Evolutionary conservation across 371 early-diverging fungal genomes (phyloP), one percentile per base, ranked within the genome.

Genomic region (Syncephalastrum racemosum): DNA sequence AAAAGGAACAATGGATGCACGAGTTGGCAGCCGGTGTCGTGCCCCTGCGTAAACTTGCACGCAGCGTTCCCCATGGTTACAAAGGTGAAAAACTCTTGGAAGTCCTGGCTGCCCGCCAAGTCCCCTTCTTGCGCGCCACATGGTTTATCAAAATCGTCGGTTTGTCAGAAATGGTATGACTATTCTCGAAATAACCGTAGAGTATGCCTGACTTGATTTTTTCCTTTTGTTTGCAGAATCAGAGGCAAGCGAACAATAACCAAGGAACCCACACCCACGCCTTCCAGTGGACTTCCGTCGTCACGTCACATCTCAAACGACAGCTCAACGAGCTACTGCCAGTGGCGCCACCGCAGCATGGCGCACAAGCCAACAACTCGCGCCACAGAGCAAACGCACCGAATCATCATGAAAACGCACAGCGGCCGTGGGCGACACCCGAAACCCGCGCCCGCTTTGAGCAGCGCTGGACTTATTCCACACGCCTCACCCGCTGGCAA

Each of bases 111-210:
- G 60, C 68, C 41, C 73, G 81, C 20, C 79, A 75, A 27, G 88
- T 91, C 3, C 89, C 91, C 1, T 68, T 89, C 52, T 59, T 80
- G 41, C 75, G 90, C n/a, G 89, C 91, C 0, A 71, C 88, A 7
- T 91, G 91, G 91, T 87, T 82, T 50, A 86, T 90, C 36, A 85
- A 88, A 54, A 75, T 88, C 27, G 81, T 86, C 5, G 89, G 81
- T 31, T 53, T 80, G 18, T 73, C 75, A 20, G 86, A 86, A 64
- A 83, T 85, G 80, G 77, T 82, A 66, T n/a, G n/a, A 70, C 57
- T 22, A 22, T 36, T 58, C 50, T 54, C 60, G 12, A 31, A 56
- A 27, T 22, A 5, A 47, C 31, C 2, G 0, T 2, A 49, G 8
- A 6, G 20, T n/a, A 24, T n/a, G 20, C 7, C 20, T 45, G 10